Evolutionary conservation across 202 grass and related monocot species (phyloP), one percentile per base, ranked within the genome.

Genomic region (Hordeum pubiflorum): DNA sequence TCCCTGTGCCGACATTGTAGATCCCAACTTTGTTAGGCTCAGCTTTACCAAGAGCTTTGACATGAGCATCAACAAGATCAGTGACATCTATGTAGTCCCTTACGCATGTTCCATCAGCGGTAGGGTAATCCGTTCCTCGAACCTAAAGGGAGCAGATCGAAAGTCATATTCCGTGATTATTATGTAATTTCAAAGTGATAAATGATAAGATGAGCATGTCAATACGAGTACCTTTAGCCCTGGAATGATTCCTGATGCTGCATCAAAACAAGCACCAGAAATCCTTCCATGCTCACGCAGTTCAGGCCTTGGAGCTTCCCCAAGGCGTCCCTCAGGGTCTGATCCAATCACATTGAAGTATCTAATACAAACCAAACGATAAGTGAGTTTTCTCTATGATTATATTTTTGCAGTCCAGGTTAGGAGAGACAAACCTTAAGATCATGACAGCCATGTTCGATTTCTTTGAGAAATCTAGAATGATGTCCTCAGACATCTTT

Each of bases 321-420:
- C 91, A 66, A 94, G 66, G 24, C 81, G 71, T 26, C 91, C 91
- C 58, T 82, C 88, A 3, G 91, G 91, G 38, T 94, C 91, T 29
- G 91, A 94, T 38, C 91, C 91, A 71, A 94, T 94, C n/a, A 91
- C 91, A 0, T 94, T 94, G 71, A 94, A 94, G 82, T 94, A 94
- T 74, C 92, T 91, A 72, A 74, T 70, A 15, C 58, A 71, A 62
- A 50, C 14, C 15, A 82, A 72, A 40, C 0, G 0, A 4, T 6
- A 63, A 81, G 2, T 26, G 6, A 57, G 70, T 41, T 57, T 58
- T 71, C 7, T 10, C 7, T 10, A 27, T 23, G 37, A 11, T 78
- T 79, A 6, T 24, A 74, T 55, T 37, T 8, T 5, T 63, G 24
- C 1, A 63, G 37, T 11, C 1, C 14, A 27, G 4, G 44, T 9